Conservation (phyloP, 2,329 filamentous ascomycete genomes). For the Nothopassalora personata region DNA sequence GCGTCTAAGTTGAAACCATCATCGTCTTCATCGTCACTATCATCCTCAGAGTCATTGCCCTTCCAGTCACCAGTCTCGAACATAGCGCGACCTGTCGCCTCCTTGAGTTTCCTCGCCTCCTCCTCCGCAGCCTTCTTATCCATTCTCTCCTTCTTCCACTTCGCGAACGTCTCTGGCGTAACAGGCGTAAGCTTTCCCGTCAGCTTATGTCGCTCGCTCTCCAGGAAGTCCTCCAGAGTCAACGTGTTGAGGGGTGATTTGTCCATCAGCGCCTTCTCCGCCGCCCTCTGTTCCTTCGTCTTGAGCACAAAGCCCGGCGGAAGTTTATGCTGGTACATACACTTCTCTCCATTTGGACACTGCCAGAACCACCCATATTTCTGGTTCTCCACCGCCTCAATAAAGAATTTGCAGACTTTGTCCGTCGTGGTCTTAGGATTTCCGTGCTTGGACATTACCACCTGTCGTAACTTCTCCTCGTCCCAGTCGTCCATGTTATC, state of each 20-base stretch:
- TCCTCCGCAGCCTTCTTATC: conserved; percentile 96
- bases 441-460: conserved; percentile 92
- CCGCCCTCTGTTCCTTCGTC: conserved; percentile 92
- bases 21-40: conserved; percentile 50
- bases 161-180: conserved; percentile 84
- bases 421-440: conserved; percentile 94
- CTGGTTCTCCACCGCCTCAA: conserved; percentile 92
- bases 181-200: conserved; percentile 89
- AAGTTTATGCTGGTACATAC: conserved; percentile 96
- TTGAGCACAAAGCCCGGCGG: conserved; percentile 95
- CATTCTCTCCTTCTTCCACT: conserved; percentile 93
- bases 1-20: conserved; percentile 73
- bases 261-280: conserved; percentile 91
- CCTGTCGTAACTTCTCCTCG: conserved; percentile 86
- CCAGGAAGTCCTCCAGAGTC: conserved; percentile 94
- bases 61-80: conserved; percentile 97
- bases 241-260: conserved; percentile 92
- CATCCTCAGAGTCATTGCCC: conserved; percentile 58
- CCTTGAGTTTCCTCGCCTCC: conserved; percentile 83
- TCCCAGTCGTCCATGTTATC: conserved; percentile 98
- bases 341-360: conserved; percentile 95
- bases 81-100: conserved; percentile 87
- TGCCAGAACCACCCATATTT: conserved; percentile 99
- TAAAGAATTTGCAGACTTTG: conserved; percentile 99
- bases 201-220: conserved; percentile 92